phyloP scores from a whole-genome alignment of 1,139 yeast species.

The Hyphopichia pseudoburtonii region DNA sequence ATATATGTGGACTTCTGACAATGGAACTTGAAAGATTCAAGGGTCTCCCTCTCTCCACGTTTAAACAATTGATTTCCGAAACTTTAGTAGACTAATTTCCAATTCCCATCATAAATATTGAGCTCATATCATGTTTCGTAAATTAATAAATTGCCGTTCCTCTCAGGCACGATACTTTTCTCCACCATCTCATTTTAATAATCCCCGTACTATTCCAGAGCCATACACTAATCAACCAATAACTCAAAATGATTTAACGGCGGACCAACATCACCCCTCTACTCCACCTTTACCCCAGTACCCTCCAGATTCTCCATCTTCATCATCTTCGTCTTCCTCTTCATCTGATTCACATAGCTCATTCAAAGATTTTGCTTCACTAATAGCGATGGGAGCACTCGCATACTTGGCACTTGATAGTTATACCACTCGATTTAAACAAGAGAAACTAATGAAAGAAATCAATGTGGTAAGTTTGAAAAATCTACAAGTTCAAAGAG shows the following conservation, averaged over 20 bases:
- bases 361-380: constrained; percentile 31
- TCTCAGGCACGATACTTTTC: neutral
- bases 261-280: neutral
- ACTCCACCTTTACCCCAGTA: neutral
- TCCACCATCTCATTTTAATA: constrained; percentile 5
- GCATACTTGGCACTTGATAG: constrained; percentile 55
- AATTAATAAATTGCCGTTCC: neutral
- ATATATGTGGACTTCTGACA: too few species aligned
- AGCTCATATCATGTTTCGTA: too few species aligned
- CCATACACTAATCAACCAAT: neutral
- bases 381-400: constrained; percentile 39
- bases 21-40: too few species aligned
- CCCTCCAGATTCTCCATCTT: neutral
- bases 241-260: too few species aligned
- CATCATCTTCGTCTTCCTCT: neutral
- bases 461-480: constrained; percentile 42
- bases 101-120: too few species aligned
- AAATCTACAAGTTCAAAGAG: constrained; percentile 43
- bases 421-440: constrained; percentile 40
- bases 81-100: too few species aligned
- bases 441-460: constrained; percentile 43
- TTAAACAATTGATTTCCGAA: too few species aligned
- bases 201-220: constrained; percentile 2
- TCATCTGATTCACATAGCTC: constrained; percentile 4
- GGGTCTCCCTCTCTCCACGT: too few species aligned